Evolutionary conservation across 2,329 filamentous ascomycete species (phyloP), one percentile per base, ranked within the genome.

Genomic region (Botrytis galanthina): DNA sequence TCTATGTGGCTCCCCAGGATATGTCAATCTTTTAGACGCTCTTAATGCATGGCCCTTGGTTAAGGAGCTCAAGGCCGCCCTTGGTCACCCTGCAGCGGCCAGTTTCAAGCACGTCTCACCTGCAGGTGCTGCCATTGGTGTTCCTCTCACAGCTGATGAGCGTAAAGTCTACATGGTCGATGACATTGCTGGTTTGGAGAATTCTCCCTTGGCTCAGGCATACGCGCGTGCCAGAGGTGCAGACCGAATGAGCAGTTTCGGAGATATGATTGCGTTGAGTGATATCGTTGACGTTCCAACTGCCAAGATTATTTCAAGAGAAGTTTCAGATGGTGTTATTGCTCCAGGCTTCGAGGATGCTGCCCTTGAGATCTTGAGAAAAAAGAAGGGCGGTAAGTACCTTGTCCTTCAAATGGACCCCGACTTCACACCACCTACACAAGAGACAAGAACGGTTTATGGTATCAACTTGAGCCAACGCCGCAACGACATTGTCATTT

Each of bases 51-150:
- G 96, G 96, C 93, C 94, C 10, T 86, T 99, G 75, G 96, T 99
- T 73, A 97, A 97, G 87, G 96, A 99, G 86, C 89, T 99, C 80
- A 97, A 94, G 87, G 86, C 92, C 78, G 94, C 95, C 35, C 90
- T 98, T 35, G 91, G 92, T 78, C 91, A 92, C 83, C 93, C 96
- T 48, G 96, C 96, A 71, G 96, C 96, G 44, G 95, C 96, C 76
- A 97, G 94, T 82, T 99, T 99, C 91, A 99, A 98, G 90, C 96
- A 99, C 83, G 96, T 98, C 76, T 99, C 96, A 16, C 96, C 96
- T 32, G 96, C 96, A 61, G 96, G 96, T 81, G 96, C 95, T 74
- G 95, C 96, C 77, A 96, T 99, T 80, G 96, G 95, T 78, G 90
- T 96, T 10, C 93, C 94, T 35, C 88, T 99, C 76, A 93, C 86